Conservation (phyloP, 2,329 filamentous ascomycete genomes). For the Tolypocladium tropicale region DNA sequence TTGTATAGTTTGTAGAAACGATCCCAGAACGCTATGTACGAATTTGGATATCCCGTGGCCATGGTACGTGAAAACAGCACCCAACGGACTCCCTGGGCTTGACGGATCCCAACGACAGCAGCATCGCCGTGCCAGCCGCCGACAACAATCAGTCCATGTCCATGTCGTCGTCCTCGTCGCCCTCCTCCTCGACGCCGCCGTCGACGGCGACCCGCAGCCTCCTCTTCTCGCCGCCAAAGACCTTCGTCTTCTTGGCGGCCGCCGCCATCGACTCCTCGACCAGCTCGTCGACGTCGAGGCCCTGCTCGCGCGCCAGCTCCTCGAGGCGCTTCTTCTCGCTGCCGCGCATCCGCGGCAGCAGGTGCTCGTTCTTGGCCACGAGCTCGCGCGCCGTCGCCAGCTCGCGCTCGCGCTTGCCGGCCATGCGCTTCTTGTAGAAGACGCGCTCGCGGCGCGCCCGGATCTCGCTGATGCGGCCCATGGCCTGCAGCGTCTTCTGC, state of each 20-base stretch:
- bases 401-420: conserved; percentile 77
- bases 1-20: not conserved
- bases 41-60: not conserved
- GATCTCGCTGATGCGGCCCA: conserved; percentile 85
- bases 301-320: conserved; percentile 41
- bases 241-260: conserved; percentile 20
- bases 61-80: not conserved
- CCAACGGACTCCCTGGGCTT: not conserved
- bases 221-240: conserved; percentile 33
- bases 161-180: conserved; percentile 13
- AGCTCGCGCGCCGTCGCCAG: conserved; percentile 74
- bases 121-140: not conserved
- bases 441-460: conserved; percentile 71
- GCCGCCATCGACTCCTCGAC: conserved; percentile 18
- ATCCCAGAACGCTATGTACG: conserved; percentile 4
- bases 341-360: conserved; percentile 65
- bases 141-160: conserved; percentile 17
- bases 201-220: conserved; percentile 26
- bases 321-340: conserved; percentile 51
- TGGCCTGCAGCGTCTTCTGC: conserved; percentile 77
- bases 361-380: conserved; percentile 83
- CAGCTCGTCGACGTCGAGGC: conserved; percentile 34
- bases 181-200: conserved; percentile 21
- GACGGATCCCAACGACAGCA: not conserved
- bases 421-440: conserved; percentile 92